A percentile compares a stretch with the other conserved stretches of the same genome.
phyloP scores from a whole-genome alignment of 2,329 filamentous ascomycete species.

The Fusarium hostae region DNA sequence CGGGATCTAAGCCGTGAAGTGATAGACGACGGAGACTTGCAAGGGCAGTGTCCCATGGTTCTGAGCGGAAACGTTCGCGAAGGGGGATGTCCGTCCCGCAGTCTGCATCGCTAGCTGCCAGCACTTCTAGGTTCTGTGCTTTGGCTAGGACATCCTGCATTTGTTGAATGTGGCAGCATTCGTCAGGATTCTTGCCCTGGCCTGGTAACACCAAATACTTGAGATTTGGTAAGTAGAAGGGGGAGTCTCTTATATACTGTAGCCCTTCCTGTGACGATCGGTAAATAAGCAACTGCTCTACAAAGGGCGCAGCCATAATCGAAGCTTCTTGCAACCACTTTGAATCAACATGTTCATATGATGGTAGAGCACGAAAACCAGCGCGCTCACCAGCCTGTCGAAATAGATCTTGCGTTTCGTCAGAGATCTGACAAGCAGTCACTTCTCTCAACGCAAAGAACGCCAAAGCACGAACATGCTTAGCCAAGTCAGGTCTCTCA shows the following conservation, averaged over 20 bases:
- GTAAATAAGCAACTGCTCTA: constrained; percentile 44
- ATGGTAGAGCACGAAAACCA: constrained; percentile 40
- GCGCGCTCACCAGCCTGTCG: constrained; percentile 42
- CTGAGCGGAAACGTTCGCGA: constrained; percentile 41
- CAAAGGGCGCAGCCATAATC: constrained; percentile 45
- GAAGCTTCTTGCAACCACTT: constrained; percentile 45
- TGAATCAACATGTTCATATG: constrained; percentile 42
- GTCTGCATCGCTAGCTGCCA: constrained; percentile 43
- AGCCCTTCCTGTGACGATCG: constrained; percentile 43
- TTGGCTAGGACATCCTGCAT: constrained; percentile 45
- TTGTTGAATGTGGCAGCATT: constrained; percentile 45
- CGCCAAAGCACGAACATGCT: constrained; percentile 39
- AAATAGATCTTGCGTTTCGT: constrained; percentile 40
- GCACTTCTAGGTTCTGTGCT: constrained; percentile 41
- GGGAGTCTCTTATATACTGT: constrained; percentile 43
- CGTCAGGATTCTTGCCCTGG: constrained; percentile 39
- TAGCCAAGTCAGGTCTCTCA: constrained; percentile 41
- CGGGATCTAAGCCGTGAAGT: constrained; percentile 42
- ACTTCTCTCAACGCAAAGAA: constrained; percentile 39
- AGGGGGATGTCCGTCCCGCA: constrained; percentile 42
- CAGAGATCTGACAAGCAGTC: constrained; percentile 16
- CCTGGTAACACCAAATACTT: constrained; percentile 44
- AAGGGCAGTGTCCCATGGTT: constrained; percentile 42
- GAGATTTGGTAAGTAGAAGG: constrained; percentile 43
- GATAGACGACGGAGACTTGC: constrained; percentile 41